Evolutionary conservation across 1,284 basidiomycete genomes (phyloP), one percentile per base, ranked within the genome.

Genomic region (Puccinia triticina): DNA sequence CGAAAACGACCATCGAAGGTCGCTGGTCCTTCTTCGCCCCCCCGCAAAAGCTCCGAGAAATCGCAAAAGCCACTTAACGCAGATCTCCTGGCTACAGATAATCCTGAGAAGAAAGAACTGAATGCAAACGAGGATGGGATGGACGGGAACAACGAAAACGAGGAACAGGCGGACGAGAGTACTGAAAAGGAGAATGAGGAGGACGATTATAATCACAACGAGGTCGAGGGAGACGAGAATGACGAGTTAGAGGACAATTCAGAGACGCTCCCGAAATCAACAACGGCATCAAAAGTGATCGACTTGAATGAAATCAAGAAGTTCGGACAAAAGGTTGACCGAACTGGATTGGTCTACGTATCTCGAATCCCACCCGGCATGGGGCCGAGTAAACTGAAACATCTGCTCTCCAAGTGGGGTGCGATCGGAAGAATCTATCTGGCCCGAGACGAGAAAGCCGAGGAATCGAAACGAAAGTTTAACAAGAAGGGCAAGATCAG

Each of bases 351-450:
- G 83, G 89, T 99, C 71, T 99, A 98, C 88, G 94, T 99, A 79
- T 97, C 95, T 23, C 90, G 96, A 57, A 93, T 99, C 85, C 97
- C 97, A 0, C 96, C 96, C n/a, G 97, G 96, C 0, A 99, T 99
- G 97, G 94, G 93, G 34, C 96, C 96, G 34, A 90, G 94, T 40
- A 99, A 99, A 88, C 94, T 99, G 57, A 92, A 95, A 83, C 95
- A 99, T 88, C 89, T 98, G 61, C 93, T 87, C 46, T 82, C 83
- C 5, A 83, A 84, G 59, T 86, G 85, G 66, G 86, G 86, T 12
- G 84, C 85, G 26, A 84, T 86, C 18, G 86, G 86, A 3, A 79
- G 86, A 32, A 84, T 87, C 53, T 87, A 86, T 71, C 83, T 87
- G 21, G 85, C 83, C 12, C 67, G 96, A 92, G 92, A 91, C 84